phyloP scores from a whole-genome alignment of 805 yeast genomes.

The Metschnikowia vanudenii region DNA sequence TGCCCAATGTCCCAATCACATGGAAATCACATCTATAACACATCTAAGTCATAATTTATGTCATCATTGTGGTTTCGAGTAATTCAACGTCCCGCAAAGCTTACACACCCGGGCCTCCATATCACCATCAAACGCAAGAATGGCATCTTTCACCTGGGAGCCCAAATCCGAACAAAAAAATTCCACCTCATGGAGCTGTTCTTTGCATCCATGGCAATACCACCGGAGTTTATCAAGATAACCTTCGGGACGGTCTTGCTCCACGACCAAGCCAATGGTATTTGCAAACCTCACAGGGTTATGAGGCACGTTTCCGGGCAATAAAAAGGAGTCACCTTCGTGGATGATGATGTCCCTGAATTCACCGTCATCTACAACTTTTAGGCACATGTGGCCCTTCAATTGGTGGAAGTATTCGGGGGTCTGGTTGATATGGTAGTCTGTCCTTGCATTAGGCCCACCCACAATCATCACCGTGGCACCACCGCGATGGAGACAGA shows the following conservation, averaged over 20 bases:
- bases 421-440: slow-evolving; percentile 89
- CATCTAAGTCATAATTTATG: no score
- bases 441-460: slow-evolving; percentile 93
- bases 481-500: slow-evolving; percentile 86
- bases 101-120: slow-evolving; percentile 65
- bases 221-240: slow-evolving; percentile 75
- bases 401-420: slow-evolving; percentile 92
- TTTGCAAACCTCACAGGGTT: slow-evolving; percentile 83
- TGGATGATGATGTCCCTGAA: slow-evolving; percentile 72
- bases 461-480: slow-evolving; percentile 95
- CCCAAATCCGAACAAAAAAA: slow-evolving; percentile 83
- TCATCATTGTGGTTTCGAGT: slow-evolving; percentile 58
- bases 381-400: slow-evolving; percentile 81
- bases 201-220: slow-evolving; percentile 76
- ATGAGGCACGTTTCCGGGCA: slow-evolving; percentile 85
- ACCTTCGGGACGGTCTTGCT: slow-evolving; percentile 82
- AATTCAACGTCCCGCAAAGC: slow-evolving; percentile 70
- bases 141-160: slow-evolving; percentile 84
- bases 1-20: background rate
- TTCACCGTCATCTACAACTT: slow-evolving; percentile 69
- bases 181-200: slow-evolving; percentile 62
- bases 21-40: background rate
- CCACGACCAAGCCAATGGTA: slow-evolving; percentile 88
- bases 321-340: slow-evolving; percentile 86
- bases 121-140: slow-evolving; percentile 64